A percentile compares a stretch with the other conserved stretches of the same genome.
phyloP scores from a whole-genome alignment of 208 protist genomes.

The Crithidia sp. region DNA sequence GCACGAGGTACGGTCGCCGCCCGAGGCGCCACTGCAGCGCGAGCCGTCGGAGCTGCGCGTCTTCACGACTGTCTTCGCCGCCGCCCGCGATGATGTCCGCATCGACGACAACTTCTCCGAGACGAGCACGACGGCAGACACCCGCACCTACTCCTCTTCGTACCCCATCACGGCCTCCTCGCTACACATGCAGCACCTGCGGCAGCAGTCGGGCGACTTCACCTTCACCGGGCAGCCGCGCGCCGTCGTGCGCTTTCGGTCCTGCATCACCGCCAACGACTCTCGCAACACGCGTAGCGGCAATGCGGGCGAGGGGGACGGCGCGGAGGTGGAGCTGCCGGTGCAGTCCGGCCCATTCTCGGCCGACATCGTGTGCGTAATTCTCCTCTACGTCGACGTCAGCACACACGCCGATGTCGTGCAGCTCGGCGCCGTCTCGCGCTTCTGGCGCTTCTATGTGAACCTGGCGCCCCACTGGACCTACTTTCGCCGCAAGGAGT shows the following conservation, averaged over 20 bases:
- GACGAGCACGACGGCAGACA: conserved; percentile 51
- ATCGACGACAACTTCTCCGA: conserved; percentile 49
- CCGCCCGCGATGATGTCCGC: conserved; percentile 1
- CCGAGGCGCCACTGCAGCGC: conserved; percentile 6
- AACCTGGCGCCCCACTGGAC: conserved; percentile 89
- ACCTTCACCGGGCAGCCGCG: conserved; percentile 64
- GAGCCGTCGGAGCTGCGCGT: conserved; percentile 19
- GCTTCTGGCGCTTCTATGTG: conserved; percentile 81
- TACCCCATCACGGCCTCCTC: conserved; percentile 33
- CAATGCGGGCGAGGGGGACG: not conserved
- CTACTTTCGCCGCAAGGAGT: conserved; percentile 65
- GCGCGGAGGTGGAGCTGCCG: conserved; percentile 32
- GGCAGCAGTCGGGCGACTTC: conserved; percentile 52
- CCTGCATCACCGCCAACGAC: conserved; percentile 66
- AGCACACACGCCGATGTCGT: conserved; percentile 62
- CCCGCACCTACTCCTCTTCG: conserved; percentile 39
- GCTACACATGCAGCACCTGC: conserved; percentile 41
- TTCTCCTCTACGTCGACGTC: conserved; percentile 73
- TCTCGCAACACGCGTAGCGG: conserved; percentile 13
- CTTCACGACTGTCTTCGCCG: conserved; percentile 14
- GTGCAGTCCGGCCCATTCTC: conserved; percentile 72
- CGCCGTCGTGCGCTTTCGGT: conserved; percentile 79
- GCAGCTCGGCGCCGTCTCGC: conserved; percentile 61
- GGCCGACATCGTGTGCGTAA: conserved; percentile 71
- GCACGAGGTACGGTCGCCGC: conserved; percentile 4